Evolutionary conservation across 257 asterid species (phyloP), one percentile per base, ranked within the genome.

Genomic region (Anisodus tanguticus): DNA sequence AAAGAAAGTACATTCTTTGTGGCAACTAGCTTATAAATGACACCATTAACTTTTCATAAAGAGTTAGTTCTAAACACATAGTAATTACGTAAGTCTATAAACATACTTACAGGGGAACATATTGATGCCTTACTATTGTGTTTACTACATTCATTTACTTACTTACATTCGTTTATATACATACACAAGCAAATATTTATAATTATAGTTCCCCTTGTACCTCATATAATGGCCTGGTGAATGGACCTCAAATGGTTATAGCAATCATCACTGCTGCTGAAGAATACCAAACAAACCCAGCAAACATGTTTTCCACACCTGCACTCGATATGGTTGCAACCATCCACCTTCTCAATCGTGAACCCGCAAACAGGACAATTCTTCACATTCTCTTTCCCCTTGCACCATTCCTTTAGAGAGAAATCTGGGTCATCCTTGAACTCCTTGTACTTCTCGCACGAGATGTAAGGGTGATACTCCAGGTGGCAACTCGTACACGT

Each of bases 301-400:
- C 99, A 96, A 35, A 94, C 90, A 68, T 96, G 98, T 84, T 55
- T 86, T 86, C 99, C 98, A 15, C 99, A 96, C 88, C 86, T 87
- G 59, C 99, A 96, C 70, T 84, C 93, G 0, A 96, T 76, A 60
- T 94, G 99, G 72, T 96, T 92, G 94, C 99, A 96, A 57, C 99
- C 99, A 2, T 93, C 98, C 76, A 90, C 91, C 87, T 96, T 96
- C 97, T 96, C 99, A 3, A 96, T 90, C 2, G 94, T 93, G 85
- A 85, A 93, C 60, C 90, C 88, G 74, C 99, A 96, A 11, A 85
- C 80, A 0, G 99, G 99, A 88, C 98, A 96, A 49, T 2, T 82
- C 93, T 94, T 93, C 87, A 96, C 99, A 19, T 92, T 84, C 0
- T 91, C 95, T 83, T 89, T 93, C 57, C 95, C 98, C 12, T 15